phyloP scores from a whole-genome alignment of 768 basidiomycete species.

The Russula abietina region DNA sequence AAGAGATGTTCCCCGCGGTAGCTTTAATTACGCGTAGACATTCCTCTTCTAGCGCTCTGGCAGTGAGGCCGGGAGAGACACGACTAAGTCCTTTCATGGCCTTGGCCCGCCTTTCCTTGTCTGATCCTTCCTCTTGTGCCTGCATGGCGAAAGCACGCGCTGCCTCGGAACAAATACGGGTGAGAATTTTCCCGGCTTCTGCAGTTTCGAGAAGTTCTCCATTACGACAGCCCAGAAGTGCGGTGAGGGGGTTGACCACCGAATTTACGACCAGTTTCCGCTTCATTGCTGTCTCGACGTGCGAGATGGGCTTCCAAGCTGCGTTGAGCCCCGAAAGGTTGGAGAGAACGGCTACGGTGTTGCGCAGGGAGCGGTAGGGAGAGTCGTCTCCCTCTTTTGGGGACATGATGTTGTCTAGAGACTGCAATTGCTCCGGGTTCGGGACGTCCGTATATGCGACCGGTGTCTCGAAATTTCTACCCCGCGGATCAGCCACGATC shows the following conservation, averaged over 20 bases:
- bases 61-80: conserved; percentile 44
- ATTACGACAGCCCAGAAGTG: conserved; percentile 73
- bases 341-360: conserved; percentile 61
- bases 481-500: conserved; percentile 61
- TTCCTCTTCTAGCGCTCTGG: conserved; percentile 46
- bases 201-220: conserved; percentile 56
- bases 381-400: conserved; percentile 33
- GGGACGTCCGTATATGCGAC: conserved; percentile 35
- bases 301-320: conserved; percentile 57
- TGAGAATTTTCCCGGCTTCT: conserved; percentile 42
- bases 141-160: conserved; percentile 52
- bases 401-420: conserved; percentile 47
- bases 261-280: conserved; percentile 79
- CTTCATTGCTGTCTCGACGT: conserved; percentile 64
- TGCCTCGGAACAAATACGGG: conserved; percentile 66
- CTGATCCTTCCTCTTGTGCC: conserved; percentile 36
- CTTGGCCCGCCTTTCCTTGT: conserved; percentile 23
- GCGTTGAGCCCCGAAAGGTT: conserved; percentile 51
- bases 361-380: conserved; percentile 56
- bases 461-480: conserved; percentile 59
- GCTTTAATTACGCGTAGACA: conserved; percentile 49
- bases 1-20: conserved; percentile 68
- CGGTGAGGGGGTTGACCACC: conserved; percentile 81
- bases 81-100: conserved; percentile 31
- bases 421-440: conserved; percentile 37